Evolutionary conservation across 1,139 yeast species (phyloP), one percentile per base, ranked within the genome.

Genomic region (Yamadazyma atlantica): DNA sequence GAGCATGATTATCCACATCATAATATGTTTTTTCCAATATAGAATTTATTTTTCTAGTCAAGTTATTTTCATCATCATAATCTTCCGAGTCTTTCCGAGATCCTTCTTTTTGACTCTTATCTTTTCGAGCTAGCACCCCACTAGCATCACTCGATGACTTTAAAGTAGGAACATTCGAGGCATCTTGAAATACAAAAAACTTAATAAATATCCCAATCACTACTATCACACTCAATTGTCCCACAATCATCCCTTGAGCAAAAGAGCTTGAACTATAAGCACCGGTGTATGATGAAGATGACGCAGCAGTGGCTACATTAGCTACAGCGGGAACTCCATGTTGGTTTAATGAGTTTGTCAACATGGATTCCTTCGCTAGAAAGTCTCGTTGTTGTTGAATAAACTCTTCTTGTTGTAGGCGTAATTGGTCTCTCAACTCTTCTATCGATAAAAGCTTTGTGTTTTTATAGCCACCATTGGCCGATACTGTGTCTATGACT

Each of bases 1-100:
- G 78, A 2, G 83, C 70, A 58, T 94, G 98, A 17, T 81, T 81
- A 32, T 82, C 80, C 1, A 92, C 97, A 55, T 92, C 88, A 58
- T 94, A 94, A 55, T 88, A 89, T 0, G 97, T 89, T 54, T 89
- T 90, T 49, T 90, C 97, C 36, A 92, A 66, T 21, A 90, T 86
- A 0, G 82, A 49, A 51, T 53, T 38, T 5, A 59, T 48, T 30
- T 52, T 57, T 3, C 50, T 37, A 23, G 45, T 41, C 12, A 44
- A 47, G 17, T 34, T 39, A 24, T 42, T 42, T 2, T 44, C 43
- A 21, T 55, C 40, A 50, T 50, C 55, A 39, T 56, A 49, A 47
- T 57, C 52, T 36, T 63, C 60, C 31, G 56, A 50, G 43, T 57
- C 54, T 9, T 26, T 29, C 24, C 51, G 44, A 43, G 53, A 57